A percentile compares a stretch with the other conserved stretches of the same genome.
phyloP scores from a whole-genome alignment of 2,329 filamentous ascomycete species.

The Colletotrichum sp. region DNA sequence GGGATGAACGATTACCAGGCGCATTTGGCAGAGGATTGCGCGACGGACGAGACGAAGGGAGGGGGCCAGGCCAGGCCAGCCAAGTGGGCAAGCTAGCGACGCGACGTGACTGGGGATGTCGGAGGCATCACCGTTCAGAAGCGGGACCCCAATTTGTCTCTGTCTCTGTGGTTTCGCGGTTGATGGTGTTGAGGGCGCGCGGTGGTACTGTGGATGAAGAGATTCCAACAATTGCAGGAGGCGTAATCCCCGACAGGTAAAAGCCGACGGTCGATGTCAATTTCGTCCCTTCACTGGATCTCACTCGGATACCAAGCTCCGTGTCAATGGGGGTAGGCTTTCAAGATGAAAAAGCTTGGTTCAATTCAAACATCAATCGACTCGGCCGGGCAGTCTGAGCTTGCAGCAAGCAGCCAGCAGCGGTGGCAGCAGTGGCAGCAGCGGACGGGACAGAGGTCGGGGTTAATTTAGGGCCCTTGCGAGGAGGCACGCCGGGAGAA shows the following conservation, averaged over 20 bases:
- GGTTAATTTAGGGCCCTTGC: background rate
- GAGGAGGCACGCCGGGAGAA: background rate
- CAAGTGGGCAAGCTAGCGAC: background rate
- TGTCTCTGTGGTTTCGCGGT: background rate
- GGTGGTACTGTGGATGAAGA: background rate
- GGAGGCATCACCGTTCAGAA: background rate
- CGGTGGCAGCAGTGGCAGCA: background rate
- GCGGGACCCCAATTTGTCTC: background rate
- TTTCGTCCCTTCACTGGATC: background rate
- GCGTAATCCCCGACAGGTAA: background rate
- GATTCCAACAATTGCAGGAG: background rate
- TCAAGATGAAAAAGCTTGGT: conserved; percentile 7
- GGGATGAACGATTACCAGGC: background rate
- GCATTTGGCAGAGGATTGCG: background rate
- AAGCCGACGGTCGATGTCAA: background rate
- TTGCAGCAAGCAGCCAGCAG: background rate
- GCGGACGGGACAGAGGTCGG: background rate
- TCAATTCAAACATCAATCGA: background rate
- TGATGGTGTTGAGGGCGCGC: background rate
- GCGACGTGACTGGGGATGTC: background rate
- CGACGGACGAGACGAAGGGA: background rate
- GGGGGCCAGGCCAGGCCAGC: background rate
- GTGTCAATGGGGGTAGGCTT: background rate
- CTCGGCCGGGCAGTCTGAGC: background rate
- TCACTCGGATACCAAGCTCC: background rate